Base-by-base conservation (phyloP, 176 grass and related monocot species). In the Puccinellia tenuiflora region DNA sequence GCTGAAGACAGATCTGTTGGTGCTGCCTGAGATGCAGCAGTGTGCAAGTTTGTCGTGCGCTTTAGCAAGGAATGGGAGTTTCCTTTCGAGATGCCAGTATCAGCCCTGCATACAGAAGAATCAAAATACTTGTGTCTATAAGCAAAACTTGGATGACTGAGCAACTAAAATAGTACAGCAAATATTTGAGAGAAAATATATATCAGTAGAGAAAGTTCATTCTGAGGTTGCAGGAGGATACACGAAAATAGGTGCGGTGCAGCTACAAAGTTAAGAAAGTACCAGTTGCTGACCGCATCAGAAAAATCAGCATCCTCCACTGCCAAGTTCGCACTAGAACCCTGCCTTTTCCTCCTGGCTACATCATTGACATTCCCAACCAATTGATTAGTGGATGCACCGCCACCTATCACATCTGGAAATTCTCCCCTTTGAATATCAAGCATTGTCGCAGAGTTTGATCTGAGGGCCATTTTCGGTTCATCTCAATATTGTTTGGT, bases 351-450 rank as follows among this genome's bases (percentile, higher is more conserved):
- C 5, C 64, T 77, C 71, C 87, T 92, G 6, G 65, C 62, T 53
- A 75, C 68, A 33, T 95, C 93, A 77, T 51, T 90, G 48, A 40
- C 63, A 81, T 67, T 86, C 31, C 84, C 86, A 68, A 77, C 75
- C 42, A 91, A 71, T 45, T 81, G 68, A 70, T 88, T 85, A 25
- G 84, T 39, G 0, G 83, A 90, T 62, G 30, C 16, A 84, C 84
- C 79, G 17, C 81, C 66, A 75, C 90, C 76, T 22, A 77, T 81
- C 77, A 87, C 59, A 74, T 92, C 87, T 72, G 85, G 51, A 65
- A 86, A 80, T 9, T 96, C 87, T 64, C 87, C 89, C 78, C 84
- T 96, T 79, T 96, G 89, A 81, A 90, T 82, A 82, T 88, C 97
- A 89, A 94, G 69, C 61, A 90, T 89, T 50, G 88, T 63, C 56